Base-by-base conservation (phyloP, 345 rosid genomes). In the Pugionium dolabratum region DNA sequence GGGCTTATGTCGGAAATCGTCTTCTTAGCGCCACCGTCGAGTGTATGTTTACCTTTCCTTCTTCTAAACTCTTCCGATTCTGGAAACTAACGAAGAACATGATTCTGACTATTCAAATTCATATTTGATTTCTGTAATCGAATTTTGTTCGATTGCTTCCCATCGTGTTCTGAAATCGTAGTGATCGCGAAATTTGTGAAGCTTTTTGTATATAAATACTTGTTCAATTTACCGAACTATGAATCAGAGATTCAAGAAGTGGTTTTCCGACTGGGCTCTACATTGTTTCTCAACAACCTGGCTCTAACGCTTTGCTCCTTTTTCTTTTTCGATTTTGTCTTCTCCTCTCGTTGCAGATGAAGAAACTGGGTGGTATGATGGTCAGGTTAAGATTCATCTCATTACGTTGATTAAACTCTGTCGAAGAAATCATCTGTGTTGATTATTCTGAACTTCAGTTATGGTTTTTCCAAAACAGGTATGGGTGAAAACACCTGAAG, bases 361-460 rank as follows among this genome's bases (percentile, higher is more conserved):
- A 79, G 98, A 92, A 79, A 92, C 97, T 0, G 98, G 98, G 9
- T 89, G 98, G 95, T 92, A 87, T 40, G 98, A 92, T 79, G 97
- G 98, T 51, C 95, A 86, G 98, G 98, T 89, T 76, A 30, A 3
- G 43, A 33, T 60, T 35, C 30, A 27, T 28, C 31, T 29, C 36
- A 33, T n/a, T 45, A 6, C 34, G 7, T 6, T 56, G 39, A 10
- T 5, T 39, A 5, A 29, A 5, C 57, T 39, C 8, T 27, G 48
- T 41, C 3, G 36, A 37, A 30, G 31, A 31, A 9, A 36, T 9
- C 62, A 39, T 45, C 35, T 54, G 31, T 53, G 27, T 40, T 42
- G 9, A 6, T 37, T 0, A 25, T 10, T 7, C n/a, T 45, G 4
- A 72, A 27, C 33, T 44, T 10, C 1, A 4, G 2, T 5, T 41